phyloP scores from a whole-genome alignment of 805 yeast species.

The Scheffersomyces ergatensis region DNA sequence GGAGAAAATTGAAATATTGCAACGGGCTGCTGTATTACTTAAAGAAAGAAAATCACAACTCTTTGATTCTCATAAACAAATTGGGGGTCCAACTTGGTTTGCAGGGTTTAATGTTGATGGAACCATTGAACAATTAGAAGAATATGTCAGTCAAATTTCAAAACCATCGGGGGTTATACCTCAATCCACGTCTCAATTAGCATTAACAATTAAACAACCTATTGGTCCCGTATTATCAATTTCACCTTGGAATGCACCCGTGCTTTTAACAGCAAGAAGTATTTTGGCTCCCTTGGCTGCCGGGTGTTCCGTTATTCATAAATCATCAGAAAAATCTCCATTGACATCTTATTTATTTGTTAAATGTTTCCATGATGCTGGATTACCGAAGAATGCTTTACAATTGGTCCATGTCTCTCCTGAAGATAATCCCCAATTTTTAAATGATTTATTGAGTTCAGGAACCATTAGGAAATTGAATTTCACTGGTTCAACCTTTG shows the following conservation, averaged over 20 bases:
- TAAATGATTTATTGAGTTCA: slow-evolving; percentile 23
- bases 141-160: slow-evolving; percentile 20
- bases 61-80: slow-evolving; percentile 20
- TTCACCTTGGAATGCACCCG: slow-evolving; percentile 52
- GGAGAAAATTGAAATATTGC: slow-evolving; percentile 17
- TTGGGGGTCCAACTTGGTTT: slow-evolving; percentile 37
- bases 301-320: slow-evolving; percentile 46
- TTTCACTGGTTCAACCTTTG: slow-evolving; percentile 46
- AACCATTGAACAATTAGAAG: slow-evolving; percentile 25
- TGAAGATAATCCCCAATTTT: slow-evolving; percentile 18
- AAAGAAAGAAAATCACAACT: slow-evolving; percentile 8
- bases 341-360: slow-evolving; percentile 26
- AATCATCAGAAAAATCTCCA: slow-evolving; percentile 41
- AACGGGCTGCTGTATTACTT: slow-evolving; percentile 13
- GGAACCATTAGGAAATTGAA: slow-evolving; percentile 32
- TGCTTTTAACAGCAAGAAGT: slow-evolving; percentile 37
- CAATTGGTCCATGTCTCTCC: slow-evolving; percentile 31
- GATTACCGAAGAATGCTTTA: slow-evolving; percentile 34
- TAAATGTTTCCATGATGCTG: slow-evolving; percentile 33
- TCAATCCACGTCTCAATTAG: slow-evolving; percentile 14
- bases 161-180: slow-evolving; percentile 15
- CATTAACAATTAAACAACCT: slow-evolving; percentile 34
- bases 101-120: slow-evolving; percentile 29
- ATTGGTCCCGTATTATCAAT: slow-evolving; percentile 46
- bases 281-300: slow-evolving; percentile 46